Base-by-base conservation (phyloP, 2,329 filamentous ascomycete species). In the Spiromastix sp. region DNA sequence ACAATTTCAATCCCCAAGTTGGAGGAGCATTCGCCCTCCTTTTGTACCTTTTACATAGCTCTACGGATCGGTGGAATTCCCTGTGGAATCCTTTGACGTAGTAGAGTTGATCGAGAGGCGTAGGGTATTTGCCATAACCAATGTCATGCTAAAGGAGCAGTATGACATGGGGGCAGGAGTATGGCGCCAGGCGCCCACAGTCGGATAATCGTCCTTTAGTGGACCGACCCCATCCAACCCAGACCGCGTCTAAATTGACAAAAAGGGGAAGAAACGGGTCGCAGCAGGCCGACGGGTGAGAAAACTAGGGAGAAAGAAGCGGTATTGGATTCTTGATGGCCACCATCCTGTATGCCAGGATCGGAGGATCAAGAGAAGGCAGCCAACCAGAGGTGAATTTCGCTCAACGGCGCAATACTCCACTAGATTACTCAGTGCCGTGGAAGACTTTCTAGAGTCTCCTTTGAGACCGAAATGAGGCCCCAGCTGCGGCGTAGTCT, bases 11-110 rank as follows among this genome's bases (percentile, higher is more conserved):
- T 24, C 15, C 17, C n/a, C 15, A 28, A 27, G 18, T 35, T 15
- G 16, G n/a, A 17, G 22, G n/a, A 18, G 5, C 11, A 17, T 12
- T 18, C 17, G 13, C 22, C 13, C 26, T 3, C 32, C 25, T 35
- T 35, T 35, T 35, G 32, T 35, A 35, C 11, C 12, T 29, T 20
- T 28, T 28, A n/a, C 32, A 5, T 18, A 28, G 11, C 12, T 25
- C 16, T 10, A 15, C 7, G 12, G 28, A 28, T 29, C 11, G 7
- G 9, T 11, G 18, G 28, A 24, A 20, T 18, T 20, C 10, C 20
- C 16, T 17, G 13, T 15, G 13, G 10, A 26, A 17, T 35, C 16
- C 32, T 35, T 35, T 35, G 32, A 22, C 32, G 32, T 35, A 35
- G 24, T 20, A 21, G 17, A 21, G 25, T 29, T 13, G 15, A 27